Evolutionary conservation across 2,329 filamentous ascomycete genomes (phyloP), one percentile per base, ranked within the genome.

Genomic region (Colletotrichum lini): DNA sequence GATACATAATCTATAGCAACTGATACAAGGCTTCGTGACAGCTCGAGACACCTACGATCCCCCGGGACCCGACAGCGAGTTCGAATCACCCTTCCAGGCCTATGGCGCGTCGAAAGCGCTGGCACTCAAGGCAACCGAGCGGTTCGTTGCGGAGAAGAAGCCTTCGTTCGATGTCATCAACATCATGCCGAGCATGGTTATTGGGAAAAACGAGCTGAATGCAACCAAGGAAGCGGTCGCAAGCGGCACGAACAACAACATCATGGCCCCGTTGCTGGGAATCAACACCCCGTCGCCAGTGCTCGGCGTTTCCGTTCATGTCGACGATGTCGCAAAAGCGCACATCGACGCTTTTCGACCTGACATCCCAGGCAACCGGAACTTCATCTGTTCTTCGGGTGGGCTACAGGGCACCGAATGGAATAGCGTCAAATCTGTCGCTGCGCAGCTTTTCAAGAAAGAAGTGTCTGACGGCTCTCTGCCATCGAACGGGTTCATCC

Each of bases 241-340:
- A 66, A 76, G 75, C 59, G 79, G 79, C 53, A 79, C 77, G 45
- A 83, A 83, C 71, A 74, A 13, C 13, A 40, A 21, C 35, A 35
- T 30, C 18, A 40, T 58, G 10, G 54, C 12, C n/a, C 23, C 18
- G 42, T 72, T 82, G 23, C 74, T 80, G 8, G 80, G 80, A 6
- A 67, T 75, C 35, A 63, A 67, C n/a, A 72, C 72, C 38, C 70
- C 73, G 4, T 56, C 67, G 15, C 65, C 63, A 2, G 72, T 76
- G 16, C 71, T 75, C 3, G 80, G 80, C 21, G 74, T 73, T 18
- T 76, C 76, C 18, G 81, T 82, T 13, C 79, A 82, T 61, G 73
- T 82, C 15, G 77, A 82, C 53, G 81, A 83, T 62, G 80, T 82
- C 1, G 81, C 82, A 4, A 76, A 74, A 26, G 77, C 78, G 10